A percentile compares a stretch with the other conserved stretches of the same genome.
Conservation (phyloP, 352 stramenopile genomes). For the Pythium folliculosum region DNA sequence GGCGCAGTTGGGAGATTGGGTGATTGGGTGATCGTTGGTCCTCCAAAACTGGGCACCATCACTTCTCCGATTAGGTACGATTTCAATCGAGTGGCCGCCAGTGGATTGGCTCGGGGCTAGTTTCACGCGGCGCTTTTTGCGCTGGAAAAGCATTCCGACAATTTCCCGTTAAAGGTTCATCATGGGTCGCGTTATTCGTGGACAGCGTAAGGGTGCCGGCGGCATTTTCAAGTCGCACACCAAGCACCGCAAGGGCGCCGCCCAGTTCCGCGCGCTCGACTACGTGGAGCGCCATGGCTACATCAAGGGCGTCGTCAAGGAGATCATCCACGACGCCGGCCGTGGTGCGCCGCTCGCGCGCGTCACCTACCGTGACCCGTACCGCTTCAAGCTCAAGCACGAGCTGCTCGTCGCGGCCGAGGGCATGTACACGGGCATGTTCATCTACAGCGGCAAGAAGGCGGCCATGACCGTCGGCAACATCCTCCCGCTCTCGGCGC, state of each 20-base stretch:
- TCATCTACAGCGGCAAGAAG: slow-evolving; percentile 99
- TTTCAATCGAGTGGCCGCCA: slow-evolving; percentile 26
- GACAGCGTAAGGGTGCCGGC: slow-evolving; percentile 87
- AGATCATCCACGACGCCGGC: slow-evolving; percentile 99
- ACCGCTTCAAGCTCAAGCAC: slow-evolving; percentile 90
- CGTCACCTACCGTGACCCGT: slow-evolving; percentile 93
- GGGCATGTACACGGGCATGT: slow-evolving; percentile 99
- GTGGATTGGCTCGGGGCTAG: slow-evolving; percentile 11
- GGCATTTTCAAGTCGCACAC: slow-evolving; percentile 86
- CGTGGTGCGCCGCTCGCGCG: slow-evolving; percentile 95
- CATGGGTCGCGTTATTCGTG: slow-evolving; percentile 90
- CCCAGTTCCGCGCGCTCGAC: slow-evolving; percentile 77
- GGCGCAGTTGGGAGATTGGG: slow-evolving; percentile 1
- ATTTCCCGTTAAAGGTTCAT: slow-evolving; percentile 58
- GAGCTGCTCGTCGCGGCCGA: slow-evolving; percentile 98
- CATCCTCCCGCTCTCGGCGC: slow-evolving; percentile 93
- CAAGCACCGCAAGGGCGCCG: slow-evolving; percentile 73
- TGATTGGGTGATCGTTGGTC: not conserved
- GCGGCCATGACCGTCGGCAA: slow-evolving; percentile 95
- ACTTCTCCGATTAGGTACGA: slow-evolving; percentile 9
- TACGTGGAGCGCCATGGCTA: slow-evolving; percentile 96
- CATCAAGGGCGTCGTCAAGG: slow-evolving; percentile 98
- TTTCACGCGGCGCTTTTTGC: not conserved
- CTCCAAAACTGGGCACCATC: not conserved
- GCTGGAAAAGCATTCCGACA: slow-evolving; percentile 66